A percentile compares a stretch with the other conserved stretches of the same genome.
phyloP scores from a whole-genome alignment of 768 basidiomycete genomes.

The Boletus insuetus region DNA sequence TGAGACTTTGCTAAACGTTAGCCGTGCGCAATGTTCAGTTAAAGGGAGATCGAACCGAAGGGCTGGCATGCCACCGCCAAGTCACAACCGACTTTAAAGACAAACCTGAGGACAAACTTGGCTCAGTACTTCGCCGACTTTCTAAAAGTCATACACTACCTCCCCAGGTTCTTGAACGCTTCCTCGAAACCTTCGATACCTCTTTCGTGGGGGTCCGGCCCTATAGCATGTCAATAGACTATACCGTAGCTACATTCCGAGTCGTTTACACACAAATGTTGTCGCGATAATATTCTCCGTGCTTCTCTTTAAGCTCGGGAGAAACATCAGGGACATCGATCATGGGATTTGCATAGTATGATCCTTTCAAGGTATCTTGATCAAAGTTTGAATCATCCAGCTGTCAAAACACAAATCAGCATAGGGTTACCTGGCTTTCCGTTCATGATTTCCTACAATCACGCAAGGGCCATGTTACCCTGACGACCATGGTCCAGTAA shows the following conservation, averaged over 20 bases:
- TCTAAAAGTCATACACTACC: constrained; percentile 35
- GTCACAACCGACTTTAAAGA: constrained; percentile 79
- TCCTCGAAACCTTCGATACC: constrained; percentile 75
- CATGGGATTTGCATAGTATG: constrained; percentile 85
- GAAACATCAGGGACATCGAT: constrained; percentile 65
- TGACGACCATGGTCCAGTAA: background rate
- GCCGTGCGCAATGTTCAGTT: background rate
- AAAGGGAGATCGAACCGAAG: constrained; percentile 57
- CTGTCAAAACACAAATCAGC: background rate
- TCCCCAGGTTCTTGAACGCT: constrained; percentile 85
- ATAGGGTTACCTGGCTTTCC: constrained; percentile 67
- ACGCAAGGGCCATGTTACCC: background rate
- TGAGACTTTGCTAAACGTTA: constrained; percentile 45
- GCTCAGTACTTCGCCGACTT: constrained; percentile 3
- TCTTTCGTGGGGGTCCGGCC: constrained; percentile 59
- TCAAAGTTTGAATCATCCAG: background rate
- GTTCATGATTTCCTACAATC: constrained; percentile 86
- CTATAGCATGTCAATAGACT: constrained; percentile 34
- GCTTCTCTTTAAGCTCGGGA: constrained; percentile 46
- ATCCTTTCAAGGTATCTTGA: constrained; percentile 83
- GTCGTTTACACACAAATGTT: constrained; percentile 77
- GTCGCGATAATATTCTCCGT: constrained; percentile 81
- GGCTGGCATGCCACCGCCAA: constrained; percentile 88
- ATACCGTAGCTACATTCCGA: background rate
- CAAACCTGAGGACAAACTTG: constrained; percentile 45